Conservation (phyloP, 306 rosid genomes). For the Casuarina equisetifolia region DNA sequence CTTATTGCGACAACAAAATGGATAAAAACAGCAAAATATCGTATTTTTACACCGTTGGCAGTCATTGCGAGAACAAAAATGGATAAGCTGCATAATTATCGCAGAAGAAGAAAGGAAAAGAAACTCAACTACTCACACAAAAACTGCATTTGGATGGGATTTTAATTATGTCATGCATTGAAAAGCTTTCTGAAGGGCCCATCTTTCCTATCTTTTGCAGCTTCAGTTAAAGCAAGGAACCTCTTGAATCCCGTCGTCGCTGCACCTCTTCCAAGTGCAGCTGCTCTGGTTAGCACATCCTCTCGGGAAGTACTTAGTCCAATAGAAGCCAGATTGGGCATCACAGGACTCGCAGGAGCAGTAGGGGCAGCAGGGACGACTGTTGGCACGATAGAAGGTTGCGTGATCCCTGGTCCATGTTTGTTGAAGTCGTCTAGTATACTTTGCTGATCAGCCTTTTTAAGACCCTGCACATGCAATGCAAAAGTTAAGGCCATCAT, state of each 20-base stretch:
- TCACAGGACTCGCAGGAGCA: conserved; percentile 46
- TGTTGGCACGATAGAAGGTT: conserved; percentile 57
- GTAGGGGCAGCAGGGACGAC: conserved; percentile 43
- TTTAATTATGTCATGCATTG: conserved; percentile 49
- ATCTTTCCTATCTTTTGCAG: conserved; percentile 94
- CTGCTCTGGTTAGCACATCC: conserved; percentile 91
- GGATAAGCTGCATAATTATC: too few species aligned
- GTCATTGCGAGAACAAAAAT: too few species aligned
- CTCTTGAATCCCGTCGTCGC: conserved; percentile 98
- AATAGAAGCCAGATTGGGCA: conserved; percentile 47
- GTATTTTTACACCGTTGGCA: too few species aligned
- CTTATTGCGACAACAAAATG: too few species aligned
- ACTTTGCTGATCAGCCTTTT: conserved; percentile 83
- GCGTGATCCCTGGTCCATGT: conserved; percentile 80
- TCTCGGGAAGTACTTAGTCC: conserved; percentile 73
- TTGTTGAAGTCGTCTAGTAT: conserved; percentile 93
- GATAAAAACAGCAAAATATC: too few species aligned
- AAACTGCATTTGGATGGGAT: background rate
- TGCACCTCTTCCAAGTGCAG: conserved; percentile 98
- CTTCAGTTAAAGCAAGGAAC: conserved; percentile 96
- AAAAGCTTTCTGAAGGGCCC: conserved; percentile 96
- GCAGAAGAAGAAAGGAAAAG: too few species aligned
- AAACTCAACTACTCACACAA: background rate
- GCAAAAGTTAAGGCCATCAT: conserved; percentile 2
- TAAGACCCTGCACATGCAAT: conserved; percentile 72